Evolutionary conservation across 352 stramenopile species (phyloP).

Genomic region (Phytophthora nicotianae): DNA sequence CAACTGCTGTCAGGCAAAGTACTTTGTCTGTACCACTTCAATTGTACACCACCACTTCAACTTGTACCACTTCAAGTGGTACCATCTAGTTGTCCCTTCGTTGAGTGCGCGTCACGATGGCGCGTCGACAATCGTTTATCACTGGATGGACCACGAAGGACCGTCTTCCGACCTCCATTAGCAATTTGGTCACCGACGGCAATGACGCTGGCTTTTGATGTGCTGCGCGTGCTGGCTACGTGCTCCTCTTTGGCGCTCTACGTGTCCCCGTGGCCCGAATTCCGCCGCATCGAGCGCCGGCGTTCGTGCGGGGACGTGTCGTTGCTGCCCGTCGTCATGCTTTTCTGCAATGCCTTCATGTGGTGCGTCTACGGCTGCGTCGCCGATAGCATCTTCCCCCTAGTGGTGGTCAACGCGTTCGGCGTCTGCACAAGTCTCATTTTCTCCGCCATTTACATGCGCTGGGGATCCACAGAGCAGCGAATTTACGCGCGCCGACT

Average conservation of each 20-base stretch:
- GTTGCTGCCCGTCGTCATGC: constrained; percentile 36
- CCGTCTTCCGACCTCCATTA: too few species aligned
- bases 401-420: constrained; percentile 36
- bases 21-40: too few species aligned
- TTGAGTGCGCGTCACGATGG: not conserved
- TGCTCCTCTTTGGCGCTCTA: constrained; percentile 29
- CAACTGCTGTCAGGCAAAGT: too few species aligned
- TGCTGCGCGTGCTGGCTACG: constrained; percentile 35
- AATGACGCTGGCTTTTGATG: constrained; percentile 30
- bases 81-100: not conserved
- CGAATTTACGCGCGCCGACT: constrained; percentile 16
- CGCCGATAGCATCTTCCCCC: constrained; percentile 38
- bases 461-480: constrained; percentile 24
- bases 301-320: constrained; percentile 23
- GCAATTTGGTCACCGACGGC: too few species aligned
- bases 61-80: not conserved
- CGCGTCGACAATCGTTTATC: not conserved
- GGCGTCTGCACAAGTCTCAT: constrained; percentile 31
- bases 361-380: constrained; percentile 39
- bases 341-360: constrained; percentile 42
- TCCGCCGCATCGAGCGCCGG: constrained; percentile 27
- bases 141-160: too few species aligned
- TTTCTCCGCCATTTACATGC: constrained; percentile 41
- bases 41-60: not conserved
- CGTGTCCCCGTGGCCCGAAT: constrained; percentile 36